phyloP scores from a whole-genome alignment of 2,329 filamentous ascomycete genomes.

The Aureobasidium sp. region DNA sequence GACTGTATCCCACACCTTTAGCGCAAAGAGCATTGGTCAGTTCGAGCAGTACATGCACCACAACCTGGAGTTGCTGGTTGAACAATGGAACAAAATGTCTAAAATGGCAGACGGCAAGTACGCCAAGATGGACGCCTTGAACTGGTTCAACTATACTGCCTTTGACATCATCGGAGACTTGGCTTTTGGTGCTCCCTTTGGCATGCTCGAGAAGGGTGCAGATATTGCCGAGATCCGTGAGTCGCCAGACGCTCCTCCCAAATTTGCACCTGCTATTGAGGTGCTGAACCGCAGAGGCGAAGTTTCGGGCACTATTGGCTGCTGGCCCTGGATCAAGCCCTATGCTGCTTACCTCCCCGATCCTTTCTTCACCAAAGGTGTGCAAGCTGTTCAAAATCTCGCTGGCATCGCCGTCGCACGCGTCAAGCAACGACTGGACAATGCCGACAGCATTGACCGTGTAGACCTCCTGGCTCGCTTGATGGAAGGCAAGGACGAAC shows the following conservation, averaged over 20 bases:
- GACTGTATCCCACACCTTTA: constrained; percentile 81
- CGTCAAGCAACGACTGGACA: constrained; percentile 66
- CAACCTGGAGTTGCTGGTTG: constrained; percentile 67
- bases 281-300: constrained; percentile 84
- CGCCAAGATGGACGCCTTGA: constrained; percentile 63
- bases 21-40: constrained; percentile 68
- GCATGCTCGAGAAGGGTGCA: constrained; percentile 70
- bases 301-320: constrained; percentile 70
- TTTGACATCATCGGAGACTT: constrained; percentile 53
- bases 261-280: constrained; percentile 72
- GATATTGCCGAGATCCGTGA: constrained; percentile 69
- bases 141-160: constrained; percentile 70
- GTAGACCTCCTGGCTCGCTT: constrained; percentile 75
- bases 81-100: constrained; percentile 62
- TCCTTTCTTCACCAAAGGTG: constrained; percentile 69
- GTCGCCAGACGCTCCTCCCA: constrained; percentile 53
- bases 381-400: constrained; percentile 68
- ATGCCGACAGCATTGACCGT: constrained; percentile 56
- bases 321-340: constrained; percentile 65
- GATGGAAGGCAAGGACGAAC: constrained; percentile 79
- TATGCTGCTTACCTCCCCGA: constrained; percentile 76
- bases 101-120: constrained; percentile 46
- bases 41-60: constrained; percentile 84
- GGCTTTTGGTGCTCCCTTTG: constrained; percentile 71
- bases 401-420: constrained; percentile 82